phyloP scores from a whole-genome alignment of 2,329 filamentous ascomycete species.

The Verticillium nonalfalfae region DNA sequence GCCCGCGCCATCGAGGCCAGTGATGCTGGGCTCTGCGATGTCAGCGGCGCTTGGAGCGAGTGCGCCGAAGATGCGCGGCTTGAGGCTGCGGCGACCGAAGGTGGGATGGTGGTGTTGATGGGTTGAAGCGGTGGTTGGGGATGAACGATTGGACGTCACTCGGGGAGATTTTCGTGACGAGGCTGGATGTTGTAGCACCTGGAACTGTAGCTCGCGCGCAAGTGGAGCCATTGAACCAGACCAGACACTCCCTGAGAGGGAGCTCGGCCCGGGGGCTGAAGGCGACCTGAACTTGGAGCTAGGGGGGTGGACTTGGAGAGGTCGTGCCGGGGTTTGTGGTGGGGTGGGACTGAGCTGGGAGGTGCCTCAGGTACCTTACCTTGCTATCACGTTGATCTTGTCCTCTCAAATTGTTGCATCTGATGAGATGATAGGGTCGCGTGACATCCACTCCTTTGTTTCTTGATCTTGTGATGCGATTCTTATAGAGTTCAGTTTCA shows the following conservation, averaged over 20 bases:
- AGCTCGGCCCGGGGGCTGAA: not conserved
- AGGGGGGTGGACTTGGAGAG: not conserved
- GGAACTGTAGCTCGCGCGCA: not conserved
- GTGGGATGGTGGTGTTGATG: not conserved
- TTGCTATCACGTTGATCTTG: no score
- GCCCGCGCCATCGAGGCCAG: constrained; percentile 22
- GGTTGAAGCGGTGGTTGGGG: not conserved
- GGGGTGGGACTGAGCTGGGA: no score
- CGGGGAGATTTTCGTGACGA: not conserved
- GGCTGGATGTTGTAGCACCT: not conserved
- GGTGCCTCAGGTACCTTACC: no score
- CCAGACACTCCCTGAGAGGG: not conserved
- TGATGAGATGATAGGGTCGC: no score
- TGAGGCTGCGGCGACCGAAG: not conserved
- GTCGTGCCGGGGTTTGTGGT: not conserved
- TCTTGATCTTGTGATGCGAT: no score
- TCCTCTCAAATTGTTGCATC: no score
- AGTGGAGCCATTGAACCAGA: not conserved
- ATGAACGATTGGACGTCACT: not conserved
- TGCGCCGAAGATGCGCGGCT: not conserved
- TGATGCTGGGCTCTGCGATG: constrained; percentile 12
- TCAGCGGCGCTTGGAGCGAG: not conserved
- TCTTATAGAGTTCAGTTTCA: no score
- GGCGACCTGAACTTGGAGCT: not conserved
- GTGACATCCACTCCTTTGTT: no score